Percentiles rank a stretch among this genome's conserved stretches.
These are phyloP conservation scores for Dicorynia guianensis DNA, from an alignment of 306 rosid species.

Conservation along the genomic window DNA sequence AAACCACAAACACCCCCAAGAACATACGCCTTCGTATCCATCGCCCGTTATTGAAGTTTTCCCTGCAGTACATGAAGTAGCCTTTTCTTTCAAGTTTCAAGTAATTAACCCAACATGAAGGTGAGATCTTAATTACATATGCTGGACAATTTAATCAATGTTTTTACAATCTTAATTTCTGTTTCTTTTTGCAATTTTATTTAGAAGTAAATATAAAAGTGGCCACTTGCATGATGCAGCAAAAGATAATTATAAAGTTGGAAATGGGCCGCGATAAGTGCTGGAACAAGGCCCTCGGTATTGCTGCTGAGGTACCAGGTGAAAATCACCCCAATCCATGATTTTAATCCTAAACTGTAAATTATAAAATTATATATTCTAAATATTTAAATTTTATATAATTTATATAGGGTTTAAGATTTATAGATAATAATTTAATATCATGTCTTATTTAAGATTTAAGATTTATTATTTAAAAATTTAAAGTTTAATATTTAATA, in stretches of 20 bases:
- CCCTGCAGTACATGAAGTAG: neutral
- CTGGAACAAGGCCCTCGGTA: slow-evolving; percentile 46
- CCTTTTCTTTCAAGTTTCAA: neutral
- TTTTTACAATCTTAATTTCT: neutral
- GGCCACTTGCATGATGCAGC: slow-evolving; percentile 32
- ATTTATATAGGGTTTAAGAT: too few relatives aligned
- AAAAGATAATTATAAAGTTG: slow-evolving; percentile 41
- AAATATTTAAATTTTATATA: too few relatives aligned
- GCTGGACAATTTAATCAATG: neutral
- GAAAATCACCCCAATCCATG: neutral
- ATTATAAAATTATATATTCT: too few relatives aligned
- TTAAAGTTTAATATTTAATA: too few relatives aligned
- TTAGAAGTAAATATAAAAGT: neutral
- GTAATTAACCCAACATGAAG: slow-evolving; percentile 41
- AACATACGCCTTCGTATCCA: too few relatives aligned
- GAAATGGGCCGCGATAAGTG: slow-evolving; percentile 44
- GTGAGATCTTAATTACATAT: slow-evolving; percentile 24
- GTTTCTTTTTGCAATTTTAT: neutral
- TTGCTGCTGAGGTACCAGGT: slow-evolving; percentile 46
- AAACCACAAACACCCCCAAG: too few relatives aligned
- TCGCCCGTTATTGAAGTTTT: neutral
- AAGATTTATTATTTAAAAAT: too few relatives aligned
- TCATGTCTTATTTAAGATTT: too few relatives aligned
- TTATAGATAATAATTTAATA: too few relatives aligned
- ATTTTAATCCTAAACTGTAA: too few relatives aligned